Conservation (phyloP, 1,284 basidiomycete genomes). For the Ceratorhiza oryzae-sativae region DNA sequence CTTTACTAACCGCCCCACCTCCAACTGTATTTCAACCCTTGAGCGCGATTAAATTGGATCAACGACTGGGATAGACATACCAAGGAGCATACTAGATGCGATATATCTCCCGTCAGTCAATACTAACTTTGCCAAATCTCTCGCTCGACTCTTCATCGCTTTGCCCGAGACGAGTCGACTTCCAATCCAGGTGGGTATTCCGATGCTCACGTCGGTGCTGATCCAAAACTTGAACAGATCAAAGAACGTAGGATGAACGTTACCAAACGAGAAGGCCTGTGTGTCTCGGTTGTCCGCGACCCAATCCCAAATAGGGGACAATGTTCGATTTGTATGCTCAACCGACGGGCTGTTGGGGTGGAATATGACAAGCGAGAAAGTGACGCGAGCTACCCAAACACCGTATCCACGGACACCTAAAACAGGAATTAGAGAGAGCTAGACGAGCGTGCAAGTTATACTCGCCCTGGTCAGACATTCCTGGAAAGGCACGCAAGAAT, state of each 20-base stretch:
- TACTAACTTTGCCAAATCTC: not conserved
- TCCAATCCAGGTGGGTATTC: not conserved
- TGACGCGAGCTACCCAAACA: not conserved
- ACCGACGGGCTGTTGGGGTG: constrained; percentile 8
- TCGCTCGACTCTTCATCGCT: not conserved
- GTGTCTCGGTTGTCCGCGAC: constrained; percentile 1
- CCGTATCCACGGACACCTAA: constrained; percentile 15
- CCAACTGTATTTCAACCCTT: constrained; percentile 46
- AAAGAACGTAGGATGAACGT: constrained; percentile 1
- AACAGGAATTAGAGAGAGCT: not conserved
- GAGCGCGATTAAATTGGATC: not conserved
- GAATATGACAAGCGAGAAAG: not conserved
- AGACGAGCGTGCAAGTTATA: not conserved
- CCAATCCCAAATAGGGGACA: constrained; percentile 16
- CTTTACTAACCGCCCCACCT: constrained; percentile 53
- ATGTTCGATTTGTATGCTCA: not conserved
- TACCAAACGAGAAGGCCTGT: not conserved
- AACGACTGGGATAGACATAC: not conserved
- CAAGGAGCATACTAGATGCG: not conserved
- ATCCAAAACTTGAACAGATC: not conserved
- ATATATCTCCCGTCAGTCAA: not conserved
- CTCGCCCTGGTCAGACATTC: constrained; percentile 1
- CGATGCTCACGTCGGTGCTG: not conserved
- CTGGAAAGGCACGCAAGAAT: constrained; percentile 1
- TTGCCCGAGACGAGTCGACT: not conserved